Percentiles rank a stretch among this genome's conserved stretches.
Conservation (phyloP, 2,329 filamentous ascomycete species). For the Whalleya microplaca region DNA sequence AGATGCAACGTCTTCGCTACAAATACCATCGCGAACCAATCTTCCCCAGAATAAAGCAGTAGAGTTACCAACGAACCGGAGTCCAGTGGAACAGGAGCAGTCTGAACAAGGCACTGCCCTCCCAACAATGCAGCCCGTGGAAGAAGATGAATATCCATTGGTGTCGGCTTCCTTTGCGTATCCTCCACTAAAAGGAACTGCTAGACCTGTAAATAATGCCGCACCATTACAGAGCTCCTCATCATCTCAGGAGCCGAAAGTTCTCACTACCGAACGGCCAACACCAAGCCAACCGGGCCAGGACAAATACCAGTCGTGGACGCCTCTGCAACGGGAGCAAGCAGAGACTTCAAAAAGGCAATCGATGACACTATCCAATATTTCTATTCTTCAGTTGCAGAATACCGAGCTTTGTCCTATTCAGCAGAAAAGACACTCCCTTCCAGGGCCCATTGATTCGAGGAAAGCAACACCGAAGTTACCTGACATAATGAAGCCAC, state of each 20-base stretch:
- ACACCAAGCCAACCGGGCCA: conserved; percentile 1
- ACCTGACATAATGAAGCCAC: too few relatives aligned
- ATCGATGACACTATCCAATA: conserved; percentile 21
- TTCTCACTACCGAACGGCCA: conserved; percentile 11
- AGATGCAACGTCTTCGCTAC: conserved; percentile 28
- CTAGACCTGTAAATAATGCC: background rate
- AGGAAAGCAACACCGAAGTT: too few relatives aligned
- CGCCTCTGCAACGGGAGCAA: conserved; percentile 19
- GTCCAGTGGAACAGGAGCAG: conserved; percentile 21
- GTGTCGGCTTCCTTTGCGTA: conserved; percentile 37
- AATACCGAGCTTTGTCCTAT: conserved; percentile 31
- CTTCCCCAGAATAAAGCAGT: conserved; percentile 18
- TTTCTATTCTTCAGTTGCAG: conserved; percentile 33
- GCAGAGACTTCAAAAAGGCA: conserved; percentile 9
- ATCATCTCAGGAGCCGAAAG: conserved; percentile 12
- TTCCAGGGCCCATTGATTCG: too few relatives aligned
- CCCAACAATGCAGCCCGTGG: conserved; percentile 18
- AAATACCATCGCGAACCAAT: conserved; percentile 15
- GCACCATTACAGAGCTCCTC: background rate
- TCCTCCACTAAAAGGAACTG: conserved; percentile 22
- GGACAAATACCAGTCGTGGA: conserved; percentile 30
- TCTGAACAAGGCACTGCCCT: conserved; percentile 4
- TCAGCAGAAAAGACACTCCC: conserved; percentile 27
- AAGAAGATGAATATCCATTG: conserved; percentile 32
- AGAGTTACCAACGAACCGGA: conserved; percentile 31